Evolutionary conservation across 2,329 filamentous ascomycete genomes (phyloP).

Genomic region (Aspergillus unguis): DNA sequence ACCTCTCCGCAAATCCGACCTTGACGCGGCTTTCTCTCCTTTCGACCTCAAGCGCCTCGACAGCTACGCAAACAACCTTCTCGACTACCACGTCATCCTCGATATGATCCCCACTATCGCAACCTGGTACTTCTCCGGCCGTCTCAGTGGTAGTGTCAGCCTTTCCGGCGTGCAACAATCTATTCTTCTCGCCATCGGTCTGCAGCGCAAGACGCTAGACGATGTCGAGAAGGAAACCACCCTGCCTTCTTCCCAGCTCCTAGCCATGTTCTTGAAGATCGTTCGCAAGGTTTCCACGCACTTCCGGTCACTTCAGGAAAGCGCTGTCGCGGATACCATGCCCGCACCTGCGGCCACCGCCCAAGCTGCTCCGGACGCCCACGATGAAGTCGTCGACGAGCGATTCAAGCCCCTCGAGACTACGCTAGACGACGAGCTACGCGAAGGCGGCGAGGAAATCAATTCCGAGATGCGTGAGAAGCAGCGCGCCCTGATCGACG

Average conservation of each 20-base stretch:
- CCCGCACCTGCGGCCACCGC: constrained; percentile 44
- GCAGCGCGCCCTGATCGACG: constrained; percentile 84
- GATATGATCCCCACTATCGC: constrained; percentile 85
- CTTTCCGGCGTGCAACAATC: constrained; percentile 80
- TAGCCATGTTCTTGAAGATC: constrained; percentile 98
- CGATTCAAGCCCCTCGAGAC: constrained; percentile 69
- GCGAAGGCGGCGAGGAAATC: constrained; percentile 76
- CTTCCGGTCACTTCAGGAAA: constrained; percentile 71
- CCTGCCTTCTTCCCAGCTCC: constrained; percentile 70
- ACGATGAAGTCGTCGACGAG: constrained; percentile 64
- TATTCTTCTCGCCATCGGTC: constrained; percentile 82
- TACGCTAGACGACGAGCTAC: constrained; percentile 75
- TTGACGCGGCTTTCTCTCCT: constrained; percentile 76
- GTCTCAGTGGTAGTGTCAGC: constrained; percentile 63
- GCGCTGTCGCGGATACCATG: constrained; percentile 66
- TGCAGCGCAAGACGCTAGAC: constrained; percentile 86
- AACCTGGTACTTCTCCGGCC: constrained; percentile 77
- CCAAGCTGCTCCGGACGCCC: constrained; percentile 54
- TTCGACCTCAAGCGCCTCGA: constrained; percentile 95
- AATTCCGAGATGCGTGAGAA: constrained; percentile 69
- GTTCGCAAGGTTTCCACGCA: constrained; percentile 79
- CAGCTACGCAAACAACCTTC: constrained; percentile 92
- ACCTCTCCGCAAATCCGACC: constrained; percentile 67
- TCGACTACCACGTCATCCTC: constrained; percentile 96
- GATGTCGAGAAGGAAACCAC: constrained; percentile 73